Base-by-base conservation (phyloP, 441 rosid species). In the Populus hybrid region DNA sequence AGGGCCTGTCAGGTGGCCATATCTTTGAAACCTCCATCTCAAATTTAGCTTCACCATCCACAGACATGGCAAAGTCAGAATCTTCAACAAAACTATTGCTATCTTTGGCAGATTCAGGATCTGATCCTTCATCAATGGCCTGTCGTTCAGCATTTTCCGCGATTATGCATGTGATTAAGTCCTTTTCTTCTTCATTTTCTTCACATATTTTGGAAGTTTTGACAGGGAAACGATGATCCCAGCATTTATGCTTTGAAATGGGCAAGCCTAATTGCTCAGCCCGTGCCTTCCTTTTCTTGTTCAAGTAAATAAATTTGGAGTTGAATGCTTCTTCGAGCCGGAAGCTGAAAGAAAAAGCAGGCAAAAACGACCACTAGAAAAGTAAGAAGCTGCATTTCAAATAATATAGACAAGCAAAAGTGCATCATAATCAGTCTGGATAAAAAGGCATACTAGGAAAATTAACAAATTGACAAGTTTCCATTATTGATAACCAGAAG, bases 201-300 rank as follows among this genome's bases (percentile, higher is more conserved):
- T 80, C 78, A 38, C 68, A 67, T 1, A 21, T 12, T 2, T 73
- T 38, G 61, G 50, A 68, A 23, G 82, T 72, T 30, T 78, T 76
- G 4, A 70, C 67, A 3, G 73, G 38, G 36, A 82, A 76, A 71
- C 82, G 81, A 76, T 81, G 81, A 74, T 82, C 80, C 79, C 83
- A 83, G 74, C 89, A 88, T 76, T 69, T 82, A 79, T 88, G 94
- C 75, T 91, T 94, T 0, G 93, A 69, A 5, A 68, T 14, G 59
- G 97, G 95, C 84, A 89, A 76, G 65, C 81, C 89, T 21, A 87
- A 87, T 21, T 88, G 84, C 84, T 87, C 92, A 66, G 89, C 84
- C 79, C 74, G 84, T 68, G 89, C 76, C 75, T 94, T 94, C 70
- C 98, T 88, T 87, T 94, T 94, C 88, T 86, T 91, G 82, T 77